Evolutionary conservation across 805 yeast genomes (phyloP), one percentile per base, ranked within the genome.

Genomic region (Schizosaccharomyces osmophilus): DNA sequence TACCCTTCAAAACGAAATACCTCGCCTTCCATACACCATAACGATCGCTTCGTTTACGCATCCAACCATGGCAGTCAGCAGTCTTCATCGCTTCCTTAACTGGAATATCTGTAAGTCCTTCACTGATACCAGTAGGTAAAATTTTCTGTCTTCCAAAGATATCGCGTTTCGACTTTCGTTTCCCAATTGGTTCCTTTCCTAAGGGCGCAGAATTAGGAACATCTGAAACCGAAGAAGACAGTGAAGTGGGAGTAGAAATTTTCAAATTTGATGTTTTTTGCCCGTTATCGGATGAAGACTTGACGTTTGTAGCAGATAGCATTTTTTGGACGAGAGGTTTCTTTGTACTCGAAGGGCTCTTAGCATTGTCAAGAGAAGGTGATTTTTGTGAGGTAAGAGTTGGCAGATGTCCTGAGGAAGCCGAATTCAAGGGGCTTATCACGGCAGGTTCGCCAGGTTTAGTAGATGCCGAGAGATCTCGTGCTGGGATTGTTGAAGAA

Each of bases 41-140:
- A 63, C 84, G 85, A 29, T 95, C 95, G 19, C 60, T 57, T 65
- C 85, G 82, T 71, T 93, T 93, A 61, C 88, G 81, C 95, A 93
- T 87, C 95, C 97, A 93, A 1, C 99, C 99, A 59, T 87, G 82
- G 67, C 76, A 81, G 62, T 78, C 84, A 0, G 97, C 87, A 5
- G 83, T 74, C 66, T 80, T 80, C 59, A 85, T 79, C 0, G 97
- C 84, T 57, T 86, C 85, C 64, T 79, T 81, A 0, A 96, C 95
- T 0, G 84, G 77, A 17, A 86, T 77, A 22, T 73, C 76, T 66
- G 87, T 77, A 55, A 93, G 85, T 5, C 98, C 98, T 72, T 93
- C 98, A 57, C 41, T 31, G 5, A 59, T 41, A 5, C 61, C 61
- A 19, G 61, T 59, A 15, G 54, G 54, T 24, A 43, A 29, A 3